A percentile compares a stretch with the other conserved stretches of the same genome.
Evolutionary conservation across 148 eudicot genomes (phyloP).

Genomic region (Silene conica): DNA sequence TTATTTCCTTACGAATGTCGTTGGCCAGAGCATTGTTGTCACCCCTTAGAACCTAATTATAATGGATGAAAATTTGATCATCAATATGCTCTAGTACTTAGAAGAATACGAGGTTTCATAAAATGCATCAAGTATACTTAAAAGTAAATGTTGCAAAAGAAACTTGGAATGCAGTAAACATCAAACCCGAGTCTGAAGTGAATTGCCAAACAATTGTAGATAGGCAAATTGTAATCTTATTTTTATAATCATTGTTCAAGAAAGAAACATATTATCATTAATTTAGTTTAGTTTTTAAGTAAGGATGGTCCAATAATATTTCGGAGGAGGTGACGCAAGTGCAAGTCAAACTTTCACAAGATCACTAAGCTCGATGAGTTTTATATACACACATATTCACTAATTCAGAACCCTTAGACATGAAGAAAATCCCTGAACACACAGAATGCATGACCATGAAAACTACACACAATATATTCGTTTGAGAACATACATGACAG

Average conservation of each 20-base stretch:
- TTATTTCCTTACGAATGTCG: conserved; percentile 91
- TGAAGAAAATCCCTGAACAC: not conserved
- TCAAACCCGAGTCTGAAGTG: not conserved
- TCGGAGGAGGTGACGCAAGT: not conserved
- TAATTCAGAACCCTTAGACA: not conserved
- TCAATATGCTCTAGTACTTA: not conserved
- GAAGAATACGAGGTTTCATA: not conserved
- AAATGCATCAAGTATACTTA: not conserved
- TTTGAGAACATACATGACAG: not conserved
- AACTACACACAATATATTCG: not conserved
- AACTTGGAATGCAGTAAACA: not conserved
- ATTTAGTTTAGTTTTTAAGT: not conserved
- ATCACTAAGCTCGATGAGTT: not conserved
- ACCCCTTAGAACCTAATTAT: conserved; percentile 75
- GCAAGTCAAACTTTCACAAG: not conserved
- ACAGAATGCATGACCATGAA: not conserved
- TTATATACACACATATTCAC: not conserved
- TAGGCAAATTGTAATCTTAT: not conserved
- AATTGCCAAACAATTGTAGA: not conserved
- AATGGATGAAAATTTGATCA: not conserved
- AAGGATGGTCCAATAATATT: not conserved
- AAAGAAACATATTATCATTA: not conserved
- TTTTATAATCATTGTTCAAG: conserved; percentile 3
- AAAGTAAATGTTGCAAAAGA: not conserved
- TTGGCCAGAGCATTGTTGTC: conserved; percentile 88